A percentile compares a stretch with the other conserved stretches of the same genome.
These are phyloP conservation scores for Antitrichia curtipendula DNA, from an alignment of 225 moss, liverwort and hornwort species.

Conservation along the genomic window DNA sequence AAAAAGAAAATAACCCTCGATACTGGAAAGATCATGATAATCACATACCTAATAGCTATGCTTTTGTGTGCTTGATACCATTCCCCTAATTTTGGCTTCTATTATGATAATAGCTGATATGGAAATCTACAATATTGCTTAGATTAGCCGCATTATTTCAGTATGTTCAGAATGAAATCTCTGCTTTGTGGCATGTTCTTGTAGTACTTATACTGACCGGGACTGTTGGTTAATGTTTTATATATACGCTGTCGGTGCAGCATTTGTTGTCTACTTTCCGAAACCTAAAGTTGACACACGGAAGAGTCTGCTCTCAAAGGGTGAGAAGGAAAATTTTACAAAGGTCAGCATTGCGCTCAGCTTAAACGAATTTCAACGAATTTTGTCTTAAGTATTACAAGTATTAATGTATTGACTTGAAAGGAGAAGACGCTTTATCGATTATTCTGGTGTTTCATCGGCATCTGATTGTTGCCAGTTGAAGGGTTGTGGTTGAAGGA, in stretches of 20 bases:
- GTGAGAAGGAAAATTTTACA: constrained; percentile 27
- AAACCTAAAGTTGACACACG: constrained; percentile 75
- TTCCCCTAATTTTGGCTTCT: neutral
- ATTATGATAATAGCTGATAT: neutral
- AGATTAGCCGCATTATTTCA: neutral
- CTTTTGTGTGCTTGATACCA: neutral
- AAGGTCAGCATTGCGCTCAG: neutral
- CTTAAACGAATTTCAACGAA: neutral
- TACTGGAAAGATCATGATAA: neutral
- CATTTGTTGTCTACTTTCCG: constrained; percentile 50
- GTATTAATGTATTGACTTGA: neutral
- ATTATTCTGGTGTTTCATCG: neutral
- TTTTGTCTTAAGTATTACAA: neutral
- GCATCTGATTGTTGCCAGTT: neutral
- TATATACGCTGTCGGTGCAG: constrained; percentile 13
- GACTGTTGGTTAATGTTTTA: neutral
- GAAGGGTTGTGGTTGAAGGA: neutral
- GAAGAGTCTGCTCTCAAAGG: constrained; percentile 64
- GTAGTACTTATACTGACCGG: neutral
- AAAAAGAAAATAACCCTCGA: neutral
- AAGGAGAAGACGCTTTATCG: neutral
- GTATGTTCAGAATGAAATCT: neutral
- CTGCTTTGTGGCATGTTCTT: neutral
- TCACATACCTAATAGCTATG: neutral
- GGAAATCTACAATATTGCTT: neutral